Conservation (phyloP, 495 filamentous ascomycete genomes). For the Cercophora scortea region DNA sequence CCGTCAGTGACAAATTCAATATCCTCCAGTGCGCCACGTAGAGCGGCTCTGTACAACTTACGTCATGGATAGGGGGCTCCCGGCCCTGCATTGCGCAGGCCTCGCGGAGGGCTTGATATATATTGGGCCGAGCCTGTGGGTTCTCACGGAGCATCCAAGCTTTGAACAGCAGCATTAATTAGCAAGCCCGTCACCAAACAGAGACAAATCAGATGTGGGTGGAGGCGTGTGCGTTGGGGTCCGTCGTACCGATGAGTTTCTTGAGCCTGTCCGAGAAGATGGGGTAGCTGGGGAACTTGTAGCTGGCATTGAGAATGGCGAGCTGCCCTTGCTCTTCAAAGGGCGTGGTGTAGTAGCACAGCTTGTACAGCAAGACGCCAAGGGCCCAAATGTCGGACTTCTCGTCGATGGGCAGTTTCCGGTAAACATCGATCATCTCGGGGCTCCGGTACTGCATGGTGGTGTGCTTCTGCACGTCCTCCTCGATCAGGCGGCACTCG, state of each 20-base stretch:
- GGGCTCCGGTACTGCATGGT: constrained; percentile 96
- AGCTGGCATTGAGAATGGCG: constrained; percentile 95
- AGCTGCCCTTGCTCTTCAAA: constrained; percentile 97
- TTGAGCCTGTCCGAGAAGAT: constrained; percentile 84
- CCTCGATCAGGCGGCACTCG: constrained; percentile 86
- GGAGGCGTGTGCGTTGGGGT: not conserved
- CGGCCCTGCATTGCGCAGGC: constrained; percentile 82
- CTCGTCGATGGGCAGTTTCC: constrained; percentile 94
- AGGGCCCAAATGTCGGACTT: constrained; percentile 99
- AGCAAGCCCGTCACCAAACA: constrained; percentile 14
- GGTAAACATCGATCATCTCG: constrained; percentile 97
- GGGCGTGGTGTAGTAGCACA: constrained; percentile 98
- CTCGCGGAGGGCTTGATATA: constrained; percentile 85
- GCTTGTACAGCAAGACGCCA: constrained; percentile 91
- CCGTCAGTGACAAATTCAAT: constrained; percentile 7
- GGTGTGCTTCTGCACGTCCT: constrained; percentile 94
- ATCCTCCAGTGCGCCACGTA: not conserved
- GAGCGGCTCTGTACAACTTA: constrained; percentile 35
- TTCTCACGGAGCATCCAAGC: constrained; percentile 87
- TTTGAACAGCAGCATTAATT: constrained; percentile 38
- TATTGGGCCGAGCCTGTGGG: constrained; percentile 76
- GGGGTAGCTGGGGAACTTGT: constrained; percentile 84
- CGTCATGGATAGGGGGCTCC: constrained; percentile 86
- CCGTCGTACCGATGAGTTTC: constrained; percentile 73
- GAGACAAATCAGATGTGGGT: not conserved